A percentile compares a stretch with the other conserved stretches of the same genome.
phyloP scores from a whole-genome alignment of 805 yeast species.

The Monosporozyma servazzii region DNA sequence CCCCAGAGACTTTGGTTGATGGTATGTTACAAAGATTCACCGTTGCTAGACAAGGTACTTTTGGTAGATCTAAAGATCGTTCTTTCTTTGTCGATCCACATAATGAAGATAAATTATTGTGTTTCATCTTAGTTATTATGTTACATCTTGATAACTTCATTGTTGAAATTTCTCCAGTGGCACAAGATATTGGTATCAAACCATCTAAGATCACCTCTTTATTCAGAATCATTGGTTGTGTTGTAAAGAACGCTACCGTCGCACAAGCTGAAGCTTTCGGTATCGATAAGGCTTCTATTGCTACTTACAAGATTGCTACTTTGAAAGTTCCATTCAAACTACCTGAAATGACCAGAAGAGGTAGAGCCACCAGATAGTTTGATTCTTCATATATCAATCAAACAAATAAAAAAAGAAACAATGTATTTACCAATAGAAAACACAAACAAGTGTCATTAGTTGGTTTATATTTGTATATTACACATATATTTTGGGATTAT shows the following conservation, averaged over 20 bases:
- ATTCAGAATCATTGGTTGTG: conserved; percentile 76
- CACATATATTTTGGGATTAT: not conserved
- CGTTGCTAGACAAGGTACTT: conserved; percentile 48
- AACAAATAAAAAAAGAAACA: not conserved
- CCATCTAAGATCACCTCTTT: conserved; percentile 61
- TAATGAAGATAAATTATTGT: conserved; percentile 76
- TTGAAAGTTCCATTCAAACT: conserved; percentile 82
- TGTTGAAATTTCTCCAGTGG: conserved; percentile 70
- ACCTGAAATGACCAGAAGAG: conserved; percentile 73
- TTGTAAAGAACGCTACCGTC: conserved; percentile 58
- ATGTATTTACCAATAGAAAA: too few species aligned
- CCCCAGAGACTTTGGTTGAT: conserved; percentile 66
- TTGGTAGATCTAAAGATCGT: conserved; percentile 68
- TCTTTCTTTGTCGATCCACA: conserved; percentile 80
- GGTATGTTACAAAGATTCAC: conserved; percentile 68
- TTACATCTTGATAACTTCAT: conserved; percentile 69
- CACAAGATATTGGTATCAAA: conserved; percentile 74
- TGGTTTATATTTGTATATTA: not conserved
- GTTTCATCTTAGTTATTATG: conserved; percentile 63
- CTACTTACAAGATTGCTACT: conserved; percentile 68
- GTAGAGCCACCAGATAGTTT: conserved; percentile 32
- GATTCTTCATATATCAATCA: not conserved
- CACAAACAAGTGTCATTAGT: not conserved
- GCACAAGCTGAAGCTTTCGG: conserved; percentile 71
- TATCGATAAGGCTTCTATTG: conserved; percentile 48